Evolutionary conservation across 345 rosid genomes (phyloP).

Genomic region (Luvunga scandens): DNA sequence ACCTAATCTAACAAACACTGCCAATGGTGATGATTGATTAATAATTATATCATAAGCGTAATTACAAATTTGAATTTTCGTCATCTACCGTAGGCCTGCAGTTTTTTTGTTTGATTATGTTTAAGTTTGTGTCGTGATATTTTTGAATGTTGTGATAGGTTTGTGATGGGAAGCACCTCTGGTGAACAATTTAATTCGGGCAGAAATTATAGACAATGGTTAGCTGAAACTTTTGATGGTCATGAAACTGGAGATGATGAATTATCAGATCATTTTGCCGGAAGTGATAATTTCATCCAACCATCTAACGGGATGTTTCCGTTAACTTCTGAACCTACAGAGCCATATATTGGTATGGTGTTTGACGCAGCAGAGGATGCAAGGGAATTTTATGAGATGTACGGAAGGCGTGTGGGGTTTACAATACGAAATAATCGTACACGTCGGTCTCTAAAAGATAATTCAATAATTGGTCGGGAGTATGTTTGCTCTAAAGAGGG

Average conservation of each 20-base stretch:
- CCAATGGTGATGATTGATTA: background rate
- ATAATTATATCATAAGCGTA: background rate
- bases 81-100: background rate
- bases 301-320: conserved; percentile 19
- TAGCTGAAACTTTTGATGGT: conserved; percentile 38
- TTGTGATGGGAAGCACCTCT: conserved; percentile 34
- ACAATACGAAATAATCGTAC: conserved; percentile 42
- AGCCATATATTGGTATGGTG: conserved; percentile 35
- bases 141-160: conserved; percentile 14
- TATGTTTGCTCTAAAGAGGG: conserved; percentile 45
- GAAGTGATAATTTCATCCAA: conserved; percentile 20
- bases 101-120: background rate
- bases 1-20: background rate
- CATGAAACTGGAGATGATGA: conserved; percentile 36
- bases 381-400: conserved; percentile 42
- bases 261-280: conserved; percentile 33
- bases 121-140: background rate
- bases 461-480: conserved; percentile 42
- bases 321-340: conserved; percentile 14
- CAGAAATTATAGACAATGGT: conserved; percentile 31
- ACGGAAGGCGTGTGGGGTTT: conserved; percentile 36
- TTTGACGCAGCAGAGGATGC: conserved; percentile 42
- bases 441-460: conserved; percentile 40
- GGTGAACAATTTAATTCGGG: conserved; percentile 22
- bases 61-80: background rate